A percentile compares a stretch with the other conserved stretches of the same genome.
Evolutionary conservation across 163 green algal genomes (phyloP).

Genomic region (Chlamydomonas reinhardtii): DNA sequence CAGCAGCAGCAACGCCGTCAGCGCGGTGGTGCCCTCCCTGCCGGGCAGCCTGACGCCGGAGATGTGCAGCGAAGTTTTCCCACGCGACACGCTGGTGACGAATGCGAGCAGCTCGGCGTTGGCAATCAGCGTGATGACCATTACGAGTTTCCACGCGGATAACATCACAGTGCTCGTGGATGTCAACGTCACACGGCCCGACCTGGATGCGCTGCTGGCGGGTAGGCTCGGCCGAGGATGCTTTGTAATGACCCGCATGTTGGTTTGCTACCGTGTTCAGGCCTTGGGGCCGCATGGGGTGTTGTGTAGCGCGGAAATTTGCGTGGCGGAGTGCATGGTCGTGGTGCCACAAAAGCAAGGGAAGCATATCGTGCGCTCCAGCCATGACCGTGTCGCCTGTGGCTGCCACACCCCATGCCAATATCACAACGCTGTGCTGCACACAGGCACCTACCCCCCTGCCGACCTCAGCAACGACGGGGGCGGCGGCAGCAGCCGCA

Average conservation of each 20-base stretch:
- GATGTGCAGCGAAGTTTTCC: constrained; percentile 6
- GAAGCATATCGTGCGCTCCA: too few relatives aligned
- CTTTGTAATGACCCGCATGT: too few relatives aligned
- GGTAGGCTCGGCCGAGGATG: background rate
- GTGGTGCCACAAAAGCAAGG: too few relatives aligned
- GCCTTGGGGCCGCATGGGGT: too few relatives aligned
- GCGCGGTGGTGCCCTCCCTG: background rate
- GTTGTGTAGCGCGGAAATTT: too few relatives aligned
- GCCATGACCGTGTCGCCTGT: too few relatives aligned
- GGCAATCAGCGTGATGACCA: background rate
- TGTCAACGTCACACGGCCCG: background rate
- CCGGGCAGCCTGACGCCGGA: background rate
- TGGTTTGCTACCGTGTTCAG: too few relatives aligned
- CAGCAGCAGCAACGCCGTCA: background rate
- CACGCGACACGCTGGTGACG: background rate
- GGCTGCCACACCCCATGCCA: too few relatives aligned
- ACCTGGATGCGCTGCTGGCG: constrained; percentile 5
- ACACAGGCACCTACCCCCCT: background rate
- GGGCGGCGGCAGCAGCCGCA: background rate
- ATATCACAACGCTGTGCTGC: too few relatives aligned
- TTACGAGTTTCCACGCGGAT: background rate
- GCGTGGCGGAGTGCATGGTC: too few relatives aligned
- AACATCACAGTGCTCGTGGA: background rate
- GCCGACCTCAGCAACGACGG: background rate
- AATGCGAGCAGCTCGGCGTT: background rate